Evolutionary conservation across 495 filamentous ascomycete genomes (phyloP), one percentile per base, ranked within the genome.

Genomic region (Penicillium turbatum): DNA sequence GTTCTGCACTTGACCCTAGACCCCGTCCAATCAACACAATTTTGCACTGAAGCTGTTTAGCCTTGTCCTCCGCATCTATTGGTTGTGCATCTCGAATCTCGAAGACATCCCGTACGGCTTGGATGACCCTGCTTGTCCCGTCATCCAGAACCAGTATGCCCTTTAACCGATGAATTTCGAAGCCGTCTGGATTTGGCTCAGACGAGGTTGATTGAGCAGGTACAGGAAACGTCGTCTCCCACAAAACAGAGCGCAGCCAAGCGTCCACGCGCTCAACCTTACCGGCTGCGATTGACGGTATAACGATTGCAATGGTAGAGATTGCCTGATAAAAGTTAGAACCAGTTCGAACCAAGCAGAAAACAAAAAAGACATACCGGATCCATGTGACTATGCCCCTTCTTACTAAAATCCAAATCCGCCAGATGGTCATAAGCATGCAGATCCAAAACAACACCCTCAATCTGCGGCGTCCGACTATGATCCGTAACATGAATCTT

Each of bases 41-140:
- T 68, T 93, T 95, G 45, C 88, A 87, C 40, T 68, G 61, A 12
- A 51, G 56, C 12, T 51, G 56, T n/a, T 47, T 21, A 11, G 17
- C 44, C 16, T 47, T 53, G 30, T 61, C 66, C 29, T 58, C 49
- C 12, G 63, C 51, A 11, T 59, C 63, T 32, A 68, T 60, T 3
- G 76, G 73, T 12, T 64, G 68, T 12, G 74, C 73, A 51, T 95
- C 90, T 30, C 89, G 76, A 15, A 97, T 88, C 63, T 97, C 93
- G 64, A 97, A 98, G 7, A 96, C 77, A 50, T 97, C 92, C 30
- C 92, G 76, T 3, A 98, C 93, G 15, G 92, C 93, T 66, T 98
- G 93, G 5, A 97, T 79, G 57, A 97, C 82, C 63, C 86, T 87
- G 29, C 77, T 76, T 2, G 69, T 69, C 0, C 89, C 90, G 55